Evolutionary conservation across 2,329 filamentous ascomycete species (phyloP).

Genomic region (Fusarium denticulatum): DNA sequence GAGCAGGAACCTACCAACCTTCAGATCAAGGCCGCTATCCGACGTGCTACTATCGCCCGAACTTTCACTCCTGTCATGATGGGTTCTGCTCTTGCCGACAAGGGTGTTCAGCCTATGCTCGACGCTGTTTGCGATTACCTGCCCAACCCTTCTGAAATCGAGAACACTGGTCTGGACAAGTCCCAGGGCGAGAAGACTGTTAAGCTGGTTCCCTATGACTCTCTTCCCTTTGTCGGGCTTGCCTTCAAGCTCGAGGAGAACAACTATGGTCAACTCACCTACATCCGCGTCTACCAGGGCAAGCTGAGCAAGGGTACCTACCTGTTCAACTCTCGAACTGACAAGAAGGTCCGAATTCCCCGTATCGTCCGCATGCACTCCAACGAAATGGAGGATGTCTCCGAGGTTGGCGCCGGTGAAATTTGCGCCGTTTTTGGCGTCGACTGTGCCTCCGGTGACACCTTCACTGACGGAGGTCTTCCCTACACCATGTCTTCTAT

Average conservation of each 20-base stretch:
- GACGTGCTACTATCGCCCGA: constrained; percentile 84
- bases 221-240: constrained; percentile 90
- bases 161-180: constrained; percentile 89
- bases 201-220: constrained; percentile 91
- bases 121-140: constrained; percentile 97
- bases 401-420: constrained; percentile 92
- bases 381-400: constrained; percentile 98
- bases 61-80: constrained; percentile 97
- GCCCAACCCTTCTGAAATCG: constrained; percentile 88
- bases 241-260: constrained; percentile 99
- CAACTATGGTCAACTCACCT: constrained; percentile 97
- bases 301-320: constrained; percentile 87
- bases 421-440: constrained; percentile 99
- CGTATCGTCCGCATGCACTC: constrained; percentile 99
- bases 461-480: constrained; percentile 92
- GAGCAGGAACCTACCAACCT: constrained; percentile 80
- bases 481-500: constrained; percentile 98
- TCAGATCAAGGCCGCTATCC: constrained; percentile 93
- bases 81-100: constrained; percentile 94
- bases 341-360: constrained; percentile 96
- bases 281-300: constrained; percentile 98
- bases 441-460: constrained; percentile 97
- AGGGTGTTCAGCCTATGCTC: constrained; percentile 94
- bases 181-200: constrained; percentile 81
- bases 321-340: constrained; percentile 91